Evolutionary conservation across 495 filamentous ascomycete species (phyloP), one percentile per base, ranked within the genome.

Genomic region (Hyaloscypha finlandica): DNA sequence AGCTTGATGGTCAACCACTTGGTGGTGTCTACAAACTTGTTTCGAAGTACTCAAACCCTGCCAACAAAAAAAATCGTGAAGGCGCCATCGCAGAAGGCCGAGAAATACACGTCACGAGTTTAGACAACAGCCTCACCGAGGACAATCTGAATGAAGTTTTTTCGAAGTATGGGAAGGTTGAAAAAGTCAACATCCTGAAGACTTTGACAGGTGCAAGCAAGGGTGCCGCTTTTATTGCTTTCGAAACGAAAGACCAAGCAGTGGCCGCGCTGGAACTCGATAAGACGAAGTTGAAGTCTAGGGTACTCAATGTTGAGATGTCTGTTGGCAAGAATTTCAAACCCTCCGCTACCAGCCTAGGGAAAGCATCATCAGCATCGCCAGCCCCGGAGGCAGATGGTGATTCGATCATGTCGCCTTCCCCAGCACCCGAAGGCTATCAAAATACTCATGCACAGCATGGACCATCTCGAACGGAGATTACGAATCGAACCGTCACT

Each of bases 41-140:
- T 33, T 92, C 84, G 4, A 93, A 93, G 77, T 90, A 96, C 65
- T 97, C 95, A 0, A 86, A 97, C 72, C 95, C 95, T 0, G 78
- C 78, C 2, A 82, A 85, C 25, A 94, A 91, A 78, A 88, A 94
- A 74, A 82, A 86, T 22, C 89, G 95, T n/a, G 81, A 87, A 39
- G 92, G 93, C n/a, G 87, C 95, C 31, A 84, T 92, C 61, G 83
- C 89, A 22, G 94, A 97, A 76, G 92, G 89, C 12, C 87, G 95
- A 29, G 94, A 98, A 75, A 68, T 99, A n/a, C 93, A 91, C 71
- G 83, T 97, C 63, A 82, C 82, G 42, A 92, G 94, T 65, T 73
- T 97, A 14, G 84, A 92, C 70, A 87, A 83, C 68, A 83, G 80
- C 22, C 83, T 86, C 14, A 84, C 74, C 1, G 91, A 93, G 69